phyloP scores from a whole-genome alignment of 768 basidiomycete species.

The Xerocomellus amylosporus region DNA sequence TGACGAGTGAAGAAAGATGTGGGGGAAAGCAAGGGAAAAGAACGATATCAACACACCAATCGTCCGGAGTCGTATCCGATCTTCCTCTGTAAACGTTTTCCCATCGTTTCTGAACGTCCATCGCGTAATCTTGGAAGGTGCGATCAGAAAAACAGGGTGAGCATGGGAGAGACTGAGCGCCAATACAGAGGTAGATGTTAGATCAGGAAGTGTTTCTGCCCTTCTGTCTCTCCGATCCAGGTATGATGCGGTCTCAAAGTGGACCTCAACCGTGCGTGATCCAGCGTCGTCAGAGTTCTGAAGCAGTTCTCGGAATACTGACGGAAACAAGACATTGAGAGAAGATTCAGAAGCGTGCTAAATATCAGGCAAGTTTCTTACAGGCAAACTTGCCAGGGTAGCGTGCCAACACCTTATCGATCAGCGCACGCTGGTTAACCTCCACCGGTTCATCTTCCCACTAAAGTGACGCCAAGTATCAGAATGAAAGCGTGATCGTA shows the following conservation, averaged over 20 bases:
- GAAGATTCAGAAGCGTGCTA: no score
- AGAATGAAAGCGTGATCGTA: no score
- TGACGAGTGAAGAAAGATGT: constrained; percentile 18
- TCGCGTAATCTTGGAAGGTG: constrained; percentile 53
- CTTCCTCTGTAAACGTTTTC: constrained; percentile 72
- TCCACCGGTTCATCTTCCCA: constrained; percentile 52
- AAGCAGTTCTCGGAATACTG: constrained; percentile 76
- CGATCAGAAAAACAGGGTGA: background rate
- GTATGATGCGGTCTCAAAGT: constrained; percentile 60
- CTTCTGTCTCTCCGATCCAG: constrained; percentile 15
- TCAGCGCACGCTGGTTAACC: constrained; percentile 88
- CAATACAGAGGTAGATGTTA: background rate
- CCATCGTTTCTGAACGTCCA: constrained; percentile 92
- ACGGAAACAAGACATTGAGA: no score
- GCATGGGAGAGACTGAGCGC: constrained; percentile 9
- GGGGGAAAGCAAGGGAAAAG: no score
- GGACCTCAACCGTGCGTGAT: constrained; percentile 70
- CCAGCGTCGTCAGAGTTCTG: constrained; percentile 95
- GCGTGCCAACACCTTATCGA: constrained; percentile 93
- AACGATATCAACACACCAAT: constrained; percentile 51
- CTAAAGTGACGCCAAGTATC: no score
- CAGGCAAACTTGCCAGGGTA: constrained; percentile 92
- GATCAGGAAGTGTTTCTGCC: no score
- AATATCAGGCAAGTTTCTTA: constrained; percentile 18
- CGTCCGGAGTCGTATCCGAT: constrained; percentile 88